These are phyloP conservation scores for Pugionium dolabratum DNA, from an alignment of 345 rosid species.

Conservation along the genomic window DNA sequence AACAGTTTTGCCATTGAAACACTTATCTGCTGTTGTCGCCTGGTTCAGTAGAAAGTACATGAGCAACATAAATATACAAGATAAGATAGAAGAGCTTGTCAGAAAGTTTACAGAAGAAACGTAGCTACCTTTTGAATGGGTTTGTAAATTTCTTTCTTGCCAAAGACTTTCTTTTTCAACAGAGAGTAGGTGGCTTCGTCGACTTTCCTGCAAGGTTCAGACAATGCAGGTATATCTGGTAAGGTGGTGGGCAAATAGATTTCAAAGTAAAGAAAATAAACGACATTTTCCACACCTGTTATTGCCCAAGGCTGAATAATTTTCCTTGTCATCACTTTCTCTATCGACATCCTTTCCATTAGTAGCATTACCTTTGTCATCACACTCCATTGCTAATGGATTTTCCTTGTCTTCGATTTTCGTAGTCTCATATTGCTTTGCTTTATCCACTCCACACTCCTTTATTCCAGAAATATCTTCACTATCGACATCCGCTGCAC, in stretches of 20 bases:
- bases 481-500: slow-evolving; percentile 28
- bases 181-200: slow-evolving; percentile 16
- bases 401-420: slow-evolving; percentile 36
- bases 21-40: slow-evolving; percentile 44
- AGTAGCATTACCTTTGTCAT: slow-evolving; percentile 46
- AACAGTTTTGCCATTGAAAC: slow-evolving; percentile 45
- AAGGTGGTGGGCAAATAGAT: background rate
- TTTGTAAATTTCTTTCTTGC: slow-evolving; percentile 45
- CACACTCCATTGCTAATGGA: slow-evolving; percentile 36
- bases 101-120: slow-evolving; percentile 5
- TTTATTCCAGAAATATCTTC: slow-evolving; percentile 11
- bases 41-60: slow-evolving; percentile 36
- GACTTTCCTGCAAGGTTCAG: slow-evolving; percentile 44
- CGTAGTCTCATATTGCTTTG: slow-evolving; percentile 28
- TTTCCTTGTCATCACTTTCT: slow-evolving; percentile 59
- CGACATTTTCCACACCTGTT: slow-evolving; percentile 50
- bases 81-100: background rate
- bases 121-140: slow-evolving; percentile 46
- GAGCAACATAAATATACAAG: slow-evolving; percentile 3
- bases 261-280: slow-evolving; percentile 9
- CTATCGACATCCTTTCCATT: slow-evolving; percentile 36
- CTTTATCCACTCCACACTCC: slow-evolving; percentile 33
- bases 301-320: slow-evolving; percentile 47
- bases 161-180: slow-evolving; percentile 40
- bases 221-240: slow-evolving; percentile 14